Base-by-base conservation (phyloP, 257 asterid genomes). In the Craterostigma plantagineum region DNA sequence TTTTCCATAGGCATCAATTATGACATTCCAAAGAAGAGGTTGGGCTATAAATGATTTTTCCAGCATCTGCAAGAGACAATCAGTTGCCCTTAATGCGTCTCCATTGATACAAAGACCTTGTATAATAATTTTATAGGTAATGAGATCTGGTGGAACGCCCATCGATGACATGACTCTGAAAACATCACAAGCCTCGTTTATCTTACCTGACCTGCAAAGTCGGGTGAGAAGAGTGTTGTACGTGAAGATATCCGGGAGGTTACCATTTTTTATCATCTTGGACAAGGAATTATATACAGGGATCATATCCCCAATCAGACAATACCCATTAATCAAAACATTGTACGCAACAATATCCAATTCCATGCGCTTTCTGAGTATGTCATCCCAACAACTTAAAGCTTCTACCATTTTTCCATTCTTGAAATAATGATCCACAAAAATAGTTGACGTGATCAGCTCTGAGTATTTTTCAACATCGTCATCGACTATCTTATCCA, bases 371-470 rank as follows among this genome's bases (percentile, higher is more conserved):
- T 62, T 57, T 57, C 44, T 34, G 16, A 61, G 27, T 33, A 73
- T 51, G 42, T 62, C 73, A 45, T 74, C 56, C 77, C 78, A 70
- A 58, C 68, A 63, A 63, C 55, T 38, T 36, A 69, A 73, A 48
- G 82, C 95, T 53, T 67, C 81, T 34, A 8, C 42, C 44, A 42
- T 48, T 50, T 73, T 67, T 46, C 93, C 90, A 52, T 42, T 46
- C 68, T 87, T 87, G 79, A 79, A 76, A 58, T 57, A 65, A 44
- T 75, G 62, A 50, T 76, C 93, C 93, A 82, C 71, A 30, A 78
- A 68, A 63, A 79, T 71, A 38, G 95, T 87, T 39, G 76, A 71
- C 14, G 92, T 59, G 43, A 79, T 70, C 63, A 87, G 53, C 45
- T 55, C 53, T 15, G 71, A 60, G 35, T 42, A 42, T 43, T 42